phyloP scores from a whole-genome alignment of 116 monocot genomes.

The Phalaenopsis hybrid region DNA sequence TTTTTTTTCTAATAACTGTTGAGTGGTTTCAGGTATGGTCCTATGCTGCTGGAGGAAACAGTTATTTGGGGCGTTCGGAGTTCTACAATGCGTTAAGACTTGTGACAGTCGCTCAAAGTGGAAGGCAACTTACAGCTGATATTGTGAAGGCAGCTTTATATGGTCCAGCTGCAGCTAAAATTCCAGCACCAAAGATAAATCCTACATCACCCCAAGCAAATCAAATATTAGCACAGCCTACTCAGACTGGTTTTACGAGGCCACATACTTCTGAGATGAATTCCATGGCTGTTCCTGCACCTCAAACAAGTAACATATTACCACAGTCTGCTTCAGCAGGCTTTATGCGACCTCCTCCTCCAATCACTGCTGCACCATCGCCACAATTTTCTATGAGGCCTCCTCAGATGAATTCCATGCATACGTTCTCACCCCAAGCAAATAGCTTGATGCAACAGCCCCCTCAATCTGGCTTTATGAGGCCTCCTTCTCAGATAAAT shows the following conservation, averaged over 20 bases:
- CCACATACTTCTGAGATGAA: conserved; percentile 32
- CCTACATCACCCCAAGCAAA: conserved; percentile 25
- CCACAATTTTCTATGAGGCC: conserved; percentile 5
- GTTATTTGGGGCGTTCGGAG: conserved; percentile 74
- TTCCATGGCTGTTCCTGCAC: conserved; percentile 1
- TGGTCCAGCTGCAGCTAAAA: conserved; percentile 83
- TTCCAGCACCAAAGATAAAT: conserved; percentile 81
- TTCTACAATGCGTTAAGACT: conserved; percentile 82
- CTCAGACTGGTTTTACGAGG: conserved; percentile 26
- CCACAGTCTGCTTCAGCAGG: conserved; percentile 3
- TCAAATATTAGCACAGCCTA: conserved; percentile 19
- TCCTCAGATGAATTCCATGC: neutral
- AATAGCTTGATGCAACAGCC: neutral
- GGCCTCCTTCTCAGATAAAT: conserved; percentile 62
- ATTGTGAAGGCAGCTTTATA: conserved; percentile 83
- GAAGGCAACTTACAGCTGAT: conserved; percentile 66
- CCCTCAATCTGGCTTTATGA: neutral
- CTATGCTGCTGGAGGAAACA: conserved; percentile 63
- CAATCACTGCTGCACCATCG: neutral
- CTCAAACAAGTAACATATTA: neutral
- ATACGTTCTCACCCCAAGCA: neutral
- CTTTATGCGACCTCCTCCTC: neutral
- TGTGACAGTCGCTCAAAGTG: conserved; percentile 87
- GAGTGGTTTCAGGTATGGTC: conserved; percentile 40
- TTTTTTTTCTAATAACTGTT: no score